Evolutionary conservation across 371 early-diverging fungal species (phyloP).

Genomic region (Mucor saturninus): DNA sequence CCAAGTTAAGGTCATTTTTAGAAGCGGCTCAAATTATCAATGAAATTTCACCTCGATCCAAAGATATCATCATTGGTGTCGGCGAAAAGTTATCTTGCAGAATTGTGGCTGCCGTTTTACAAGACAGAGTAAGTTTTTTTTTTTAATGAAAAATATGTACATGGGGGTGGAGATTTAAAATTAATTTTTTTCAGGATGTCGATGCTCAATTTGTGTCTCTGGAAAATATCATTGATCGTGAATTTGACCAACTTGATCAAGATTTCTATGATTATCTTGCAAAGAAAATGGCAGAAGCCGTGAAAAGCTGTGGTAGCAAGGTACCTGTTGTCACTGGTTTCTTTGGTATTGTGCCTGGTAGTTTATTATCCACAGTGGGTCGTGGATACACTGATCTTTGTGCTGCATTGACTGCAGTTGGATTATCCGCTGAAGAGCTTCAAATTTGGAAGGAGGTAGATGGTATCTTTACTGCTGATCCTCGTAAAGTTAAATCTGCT

Average conservation of each 20-base stretch:
- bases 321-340: slow-evolving; percentile 94
- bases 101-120: slow-evolving; percentile 84
- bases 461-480: slow-evolving; percentile 98
- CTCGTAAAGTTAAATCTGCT: slow-evolving; percentile 95
- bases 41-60: slow-evolving; percentile 94
- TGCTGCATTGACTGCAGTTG: slow-evolving; percentile 94
- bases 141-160: background rate
- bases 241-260: slow-evolving; percentile 88
- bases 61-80: slow-evolving; percentile 92
- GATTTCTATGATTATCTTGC: slow-evolving; percentile 91
- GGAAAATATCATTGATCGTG: slow-evolving; percentile 80
- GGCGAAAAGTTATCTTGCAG: slow-evolving; percentile 95
- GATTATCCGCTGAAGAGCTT: slow-evolving; percentile 83
- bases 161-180: background rate
- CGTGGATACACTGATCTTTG: slow-evolving; percentile 98
- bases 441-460: slow-evolving; percentile 99
- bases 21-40: slow-evolving; percentile 94
- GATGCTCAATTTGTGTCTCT: slow-evolving; percentile 86
- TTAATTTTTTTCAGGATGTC: slow-evolving; percentile 62
- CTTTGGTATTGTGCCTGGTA: slow-evolving; percentile 95
- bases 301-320: slow-evolving; percentile 67
- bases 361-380: slow-evolving; percentile 89
- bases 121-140: slow-evolving; percentile 55
- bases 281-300: slow-evolving; percentile 65
- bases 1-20: slow-evolving; percentile 79